Evolutionary conservation across 164 flowering plant species (phyloP).

Genomic region (Akebia trifoliata): DNA sequence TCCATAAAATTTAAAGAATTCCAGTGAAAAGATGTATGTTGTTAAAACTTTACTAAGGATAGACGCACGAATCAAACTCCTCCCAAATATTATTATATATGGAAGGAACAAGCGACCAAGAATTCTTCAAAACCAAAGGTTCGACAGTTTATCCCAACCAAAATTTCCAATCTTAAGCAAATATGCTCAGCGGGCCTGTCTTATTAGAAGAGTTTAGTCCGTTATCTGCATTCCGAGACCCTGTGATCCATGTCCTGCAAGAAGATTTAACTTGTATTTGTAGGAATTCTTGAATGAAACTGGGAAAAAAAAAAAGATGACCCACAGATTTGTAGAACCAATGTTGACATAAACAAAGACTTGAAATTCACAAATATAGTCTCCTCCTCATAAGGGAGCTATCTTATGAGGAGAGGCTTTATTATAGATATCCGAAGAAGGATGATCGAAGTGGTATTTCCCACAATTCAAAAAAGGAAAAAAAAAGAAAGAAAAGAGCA

Average conservation of each 20-base stretch:
- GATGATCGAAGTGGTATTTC: background rate
- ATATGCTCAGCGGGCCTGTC: conserved; percentile 56
- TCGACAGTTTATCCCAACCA: background rate
- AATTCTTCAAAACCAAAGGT: background rate
- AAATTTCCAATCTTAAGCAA: conserved; percentile 23
- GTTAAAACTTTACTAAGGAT: too few species aligned
- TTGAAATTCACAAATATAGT: background rate
- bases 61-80: too few species aligned
- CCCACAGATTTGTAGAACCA: background rate
- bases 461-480: background rate
- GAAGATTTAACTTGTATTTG: conserved; percentile 10
- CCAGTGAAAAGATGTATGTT: too few species aligned
- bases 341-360: background rate
- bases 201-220: conserved; percentile 49
- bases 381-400: background rate
- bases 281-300: background rate
- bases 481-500: background rate
- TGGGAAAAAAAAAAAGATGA: background rate
- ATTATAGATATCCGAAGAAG: background rate
- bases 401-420: background rate
- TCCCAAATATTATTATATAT: too few species aligned
- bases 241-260: conserved; percentile 51
- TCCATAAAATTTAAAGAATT: too few species aligned
- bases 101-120: background rate
- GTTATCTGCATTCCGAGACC: conserved; percentile 38